A percentile compares a stretch with the other conserved stretches of the same genome.
Conservation (phyloP, 306 rosid species). For the Cucumis cinereus region DNA sequence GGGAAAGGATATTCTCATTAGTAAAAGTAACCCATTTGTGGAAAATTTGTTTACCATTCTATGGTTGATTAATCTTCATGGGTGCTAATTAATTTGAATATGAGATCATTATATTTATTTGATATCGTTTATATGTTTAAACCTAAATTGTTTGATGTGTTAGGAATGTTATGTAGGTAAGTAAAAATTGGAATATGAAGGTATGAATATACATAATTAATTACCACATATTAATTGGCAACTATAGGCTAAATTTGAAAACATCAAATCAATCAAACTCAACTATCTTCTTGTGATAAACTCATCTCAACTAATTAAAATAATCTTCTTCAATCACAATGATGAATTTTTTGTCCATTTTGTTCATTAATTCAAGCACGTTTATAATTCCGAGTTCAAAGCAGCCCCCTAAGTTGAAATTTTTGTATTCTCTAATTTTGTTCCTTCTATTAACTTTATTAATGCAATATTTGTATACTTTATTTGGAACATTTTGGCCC, state of each 20-base stretch:
- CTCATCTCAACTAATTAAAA: background rate
- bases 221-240: background rate
- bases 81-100: background rate
- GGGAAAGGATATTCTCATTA: background rate
- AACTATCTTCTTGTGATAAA: background rate
- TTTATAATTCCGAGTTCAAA: background rate
- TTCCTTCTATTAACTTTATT: no score
- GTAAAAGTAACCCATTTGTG: background rate
- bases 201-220: background rate
- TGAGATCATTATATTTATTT: background rate
- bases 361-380: background rate
- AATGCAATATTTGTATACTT: no score
- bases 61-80: background rate
- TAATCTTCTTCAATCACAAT: background rate
- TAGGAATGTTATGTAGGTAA: background rate
- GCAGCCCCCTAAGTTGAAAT: background rate
- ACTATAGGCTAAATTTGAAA: background rate
- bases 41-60: background rate
- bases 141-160: background rate
- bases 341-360: background rate
- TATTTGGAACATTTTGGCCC: no score
- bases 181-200: background rate
- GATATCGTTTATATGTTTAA: background rate
- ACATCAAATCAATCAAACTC: background rate
- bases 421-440: background rate